Evolutionary conservation across 1,284 basidiomycete genomes (phyloP).

Genomic region (Volvariella surrecta): DNA sequence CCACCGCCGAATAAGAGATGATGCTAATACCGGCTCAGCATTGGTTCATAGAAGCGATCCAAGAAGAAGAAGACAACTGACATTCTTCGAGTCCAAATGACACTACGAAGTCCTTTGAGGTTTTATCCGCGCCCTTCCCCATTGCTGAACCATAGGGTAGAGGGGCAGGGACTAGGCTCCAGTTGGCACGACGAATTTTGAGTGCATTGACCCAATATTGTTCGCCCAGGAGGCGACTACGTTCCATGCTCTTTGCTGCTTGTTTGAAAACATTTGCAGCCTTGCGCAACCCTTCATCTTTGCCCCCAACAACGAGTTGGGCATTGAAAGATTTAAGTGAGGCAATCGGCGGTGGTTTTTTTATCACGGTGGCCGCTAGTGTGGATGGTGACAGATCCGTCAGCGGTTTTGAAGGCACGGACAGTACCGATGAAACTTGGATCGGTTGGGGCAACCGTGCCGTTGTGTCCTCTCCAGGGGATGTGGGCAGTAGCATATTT

Average conservation of each 20-base stretch:
- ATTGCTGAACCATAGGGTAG: slow-evolving; percentile 57
- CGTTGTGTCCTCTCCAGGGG: no score
- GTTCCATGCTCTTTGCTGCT: slow-evolving; percentile 62
- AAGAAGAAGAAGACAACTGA: slow-evolving; percentile 24
- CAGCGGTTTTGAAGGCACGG: slow-evolving; percentile 11
- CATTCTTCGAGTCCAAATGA: slow-evolving; percentile 75
- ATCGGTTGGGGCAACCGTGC: no score
- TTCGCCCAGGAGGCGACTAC: slow-evolving; percentile 49
- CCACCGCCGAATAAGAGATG: slow-evolving; percentile 47
- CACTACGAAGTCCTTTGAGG: slow-evolving; percentile 70
- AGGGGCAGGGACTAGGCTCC: slow-evolving; percentile 70
- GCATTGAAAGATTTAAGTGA: slow-evolving; percentile 71
- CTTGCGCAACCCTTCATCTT: slow-evolving; percentile 67
- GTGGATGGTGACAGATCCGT: slow-evolving; percentile 24
- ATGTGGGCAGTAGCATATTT: slow-evolving; percentile 35
- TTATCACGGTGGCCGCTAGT: slow-evolving; percentile 56
- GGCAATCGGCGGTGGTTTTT: slow-evolving; percentile 50
- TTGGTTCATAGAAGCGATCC: slow-evolving; percentile 6
- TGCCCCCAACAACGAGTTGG: slow-evolving; percentile 65
- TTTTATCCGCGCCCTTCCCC: slow-evolving; percentile 68
- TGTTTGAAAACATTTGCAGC: slow-evolving; percentile 61
- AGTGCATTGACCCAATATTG: slow-evolving; percentile 75
- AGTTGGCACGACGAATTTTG: slow-evolving; percentile 63
- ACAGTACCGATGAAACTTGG: no score
- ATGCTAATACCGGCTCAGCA: slow-evolving; percentile 34